Evolutionary conservation across 2,329 filamentous ascomycete genomes (phyloP).

Genomic region (Fonsecaea multimorphosa): DNA sequence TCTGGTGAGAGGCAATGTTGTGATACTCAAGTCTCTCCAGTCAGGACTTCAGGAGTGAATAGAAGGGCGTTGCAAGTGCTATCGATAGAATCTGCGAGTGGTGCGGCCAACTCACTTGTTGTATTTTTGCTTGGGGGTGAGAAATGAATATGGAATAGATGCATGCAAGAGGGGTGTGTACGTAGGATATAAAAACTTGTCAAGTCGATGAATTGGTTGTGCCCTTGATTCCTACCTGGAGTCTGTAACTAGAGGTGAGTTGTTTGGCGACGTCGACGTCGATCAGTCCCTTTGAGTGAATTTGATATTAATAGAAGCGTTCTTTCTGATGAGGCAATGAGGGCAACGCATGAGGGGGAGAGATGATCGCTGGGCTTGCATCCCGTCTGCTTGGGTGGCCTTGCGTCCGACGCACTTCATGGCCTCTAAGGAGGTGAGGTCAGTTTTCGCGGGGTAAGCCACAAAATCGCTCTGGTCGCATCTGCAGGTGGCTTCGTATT

Average conservation of each 20-base stretch:
- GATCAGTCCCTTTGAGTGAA: background rate
- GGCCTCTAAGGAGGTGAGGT: background rate
- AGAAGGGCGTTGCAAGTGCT: too few species aligned
- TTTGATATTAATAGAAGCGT: constrained; percentile 2
- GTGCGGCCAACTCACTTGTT: too few species aligned
- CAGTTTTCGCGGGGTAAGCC: background rate
- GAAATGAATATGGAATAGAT: background rate
- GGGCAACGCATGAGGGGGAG: background rate
- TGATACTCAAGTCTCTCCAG: too few species aligned
- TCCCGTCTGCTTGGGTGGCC: background rate
- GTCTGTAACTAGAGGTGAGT: background rate
- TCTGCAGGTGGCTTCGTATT: constrained; percentile 1
- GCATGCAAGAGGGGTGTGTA: background rate
- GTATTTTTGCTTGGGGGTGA: background rate
- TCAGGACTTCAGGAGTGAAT: too few species aligned
- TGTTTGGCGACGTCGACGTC: background rate
- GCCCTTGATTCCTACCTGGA: background rate
- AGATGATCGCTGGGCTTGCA: too few species aligned
- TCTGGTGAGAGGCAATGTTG: too few species aligned
- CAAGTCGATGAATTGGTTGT: background rate
- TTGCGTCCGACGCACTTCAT: too few species aligned
- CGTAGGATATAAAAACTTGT: background rate
- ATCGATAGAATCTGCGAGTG: too few species aligned
- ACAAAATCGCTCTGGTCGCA: background rate
- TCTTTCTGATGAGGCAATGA: background rate